phyloP scores from a whole-genome alignment of 768 basidiomycete species.

The Rhodotorula toruloides region DNA sequence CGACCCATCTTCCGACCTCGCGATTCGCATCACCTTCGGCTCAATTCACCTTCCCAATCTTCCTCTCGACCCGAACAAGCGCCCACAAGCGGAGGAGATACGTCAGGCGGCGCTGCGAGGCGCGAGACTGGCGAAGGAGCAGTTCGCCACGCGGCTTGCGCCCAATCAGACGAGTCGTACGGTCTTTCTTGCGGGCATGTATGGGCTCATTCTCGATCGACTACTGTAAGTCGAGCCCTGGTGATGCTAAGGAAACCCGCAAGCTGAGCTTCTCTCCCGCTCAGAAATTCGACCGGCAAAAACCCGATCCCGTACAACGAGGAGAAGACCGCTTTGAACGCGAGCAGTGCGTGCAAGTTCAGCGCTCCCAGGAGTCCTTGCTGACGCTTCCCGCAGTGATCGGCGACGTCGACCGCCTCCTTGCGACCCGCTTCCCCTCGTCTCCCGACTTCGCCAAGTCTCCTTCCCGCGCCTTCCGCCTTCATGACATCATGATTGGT shows the following conservation, averaged over 20 bases:
- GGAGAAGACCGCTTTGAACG: constrained; percentile 16
- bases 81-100: fast-evolving
- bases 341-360: constrained; percentile 16
- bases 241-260: no score
- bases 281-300: not conserved
- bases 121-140: constrained; percentile 22
- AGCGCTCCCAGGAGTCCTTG: no score
- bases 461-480: not conserved
- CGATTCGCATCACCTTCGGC: constrained; percentile 31
- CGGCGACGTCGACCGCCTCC: constrained; percentile 33
- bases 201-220: constrained; percentile 13
- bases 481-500: constrained; percentile 18
- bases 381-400: constrained; percentile 16
- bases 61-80: not conserved
- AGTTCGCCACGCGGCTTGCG: constrained; percentile 4
- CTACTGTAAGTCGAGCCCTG: constrained; percentile 7
- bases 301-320: constrained; percentile 14
- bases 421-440: constrained; percentile 15
- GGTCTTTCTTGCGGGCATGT: not conserved
- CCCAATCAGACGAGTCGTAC: not conserved
- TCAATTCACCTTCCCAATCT: constrained; percentile 19
- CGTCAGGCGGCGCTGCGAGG: not conserved
- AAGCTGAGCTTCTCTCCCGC: not conserved
- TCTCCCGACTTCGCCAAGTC: not conserved
- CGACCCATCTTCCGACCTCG: constrained; percentile 23